Base-by-base conservation (phyloP, 176 grass and related monocot genomes). In the Oropetium thomaeum region DNA sequence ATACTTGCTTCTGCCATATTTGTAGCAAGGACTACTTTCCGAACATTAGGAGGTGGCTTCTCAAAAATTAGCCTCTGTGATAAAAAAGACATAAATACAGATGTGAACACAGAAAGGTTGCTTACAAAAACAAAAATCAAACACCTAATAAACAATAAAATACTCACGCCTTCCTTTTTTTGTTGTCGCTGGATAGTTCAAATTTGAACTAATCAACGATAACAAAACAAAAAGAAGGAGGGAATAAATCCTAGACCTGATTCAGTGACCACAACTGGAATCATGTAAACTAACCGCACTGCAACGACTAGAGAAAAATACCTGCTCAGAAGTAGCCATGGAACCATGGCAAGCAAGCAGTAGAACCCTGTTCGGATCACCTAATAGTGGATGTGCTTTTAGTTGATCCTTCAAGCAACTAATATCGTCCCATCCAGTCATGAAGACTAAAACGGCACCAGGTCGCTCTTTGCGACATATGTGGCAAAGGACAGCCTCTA, bases 1-100 rank as follows among this genome's bases (percentile, higher is more conserved):
- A 98, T 98, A 80, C 95, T 98, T 83, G 95, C 95, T 86, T 98
- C 91, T 76, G 91, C 91, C 95, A 98, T 98, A 76, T 98, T 98
- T 81, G 95, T 98, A 43, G 95, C 89, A 78, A 98, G 88, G 37
- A 98, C 86, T 81, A 98, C 79, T 70, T 98, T 98, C 51, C 95
- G 88, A 71, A 94, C 79, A 85, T 98, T 98, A 45, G 86, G 88
- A 80, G 89, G 91, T 66, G 87, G 63, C 58, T 83, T 90, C 77
- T 98, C 91, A 85, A 98, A 98, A 70, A 97, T 97, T 65, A 97
- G 75, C 86, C 92, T 91, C 90, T 93, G 78, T 19, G 47, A 40
- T 62, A 35, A 82, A 62, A 3, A 81, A 40, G 47, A 76, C 64
- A 58, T 16, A 75, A 41, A 54, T 37, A 28, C 23, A 72, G 5